These are phyloP conservation scores for Aspergillus floridensis DNA, from an alignment of 2,329 filamentous ascomycete genomes.

Conservation along the genomic window DNA sequence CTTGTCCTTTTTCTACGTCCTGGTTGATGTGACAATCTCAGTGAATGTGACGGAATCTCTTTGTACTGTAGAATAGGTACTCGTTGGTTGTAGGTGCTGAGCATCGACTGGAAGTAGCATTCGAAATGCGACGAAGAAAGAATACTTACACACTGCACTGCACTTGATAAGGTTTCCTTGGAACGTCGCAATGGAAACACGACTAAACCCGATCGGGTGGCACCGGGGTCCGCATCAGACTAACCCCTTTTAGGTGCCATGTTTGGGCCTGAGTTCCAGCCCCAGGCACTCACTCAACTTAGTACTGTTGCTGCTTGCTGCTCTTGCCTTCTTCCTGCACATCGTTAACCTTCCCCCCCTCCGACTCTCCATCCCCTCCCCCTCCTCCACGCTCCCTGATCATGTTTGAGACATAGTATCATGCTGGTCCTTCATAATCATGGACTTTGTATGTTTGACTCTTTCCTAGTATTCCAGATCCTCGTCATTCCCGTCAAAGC, in stretches of 20 bases:
- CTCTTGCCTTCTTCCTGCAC: constrained; percentile 5
- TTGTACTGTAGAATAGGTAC: not conserved
- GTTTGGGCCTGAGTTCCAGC: not conserved
- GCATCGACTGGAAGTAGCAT: not conserved
- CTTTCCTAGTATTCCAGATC: not conserved
- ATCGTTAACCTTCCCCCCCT: not conserved
- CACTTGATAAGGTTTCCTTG: not conserved
- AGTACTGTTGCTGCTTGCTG: not conserved
- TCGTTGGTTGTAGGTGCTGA: not conserved
- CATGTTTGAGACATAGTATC: constrained; percentile 22
- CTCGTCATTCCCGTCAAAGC: not conserved
- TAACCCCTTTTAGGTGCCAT: not conserved
- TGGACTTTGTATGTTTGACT: constrained; percentile 47
- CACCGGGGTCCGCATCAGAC: not conserved
- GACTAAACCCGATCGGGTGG: constrained; percentile 9
- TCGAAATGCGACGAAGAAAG: not conserved
- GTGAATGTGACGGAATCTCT: too few relatives aligned
- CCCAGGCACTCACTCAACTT: not conserved
- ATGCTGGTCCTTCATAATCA: constrained; percentile 34
- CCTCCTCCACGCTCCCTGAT: constrained; percentile 8
- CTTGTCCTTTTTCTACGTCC: not conserved
- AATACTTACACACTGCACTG: not conserved
- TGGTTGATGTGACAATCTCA: too few relatives aligned
- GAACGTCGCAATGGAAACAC: not conserved
- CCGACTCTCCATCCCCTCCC: constrained; percentile 10